phyloP scores from a whole-genome alignment of 306 rosid genomes.

The Oemleria cerasiformis region DNA sequence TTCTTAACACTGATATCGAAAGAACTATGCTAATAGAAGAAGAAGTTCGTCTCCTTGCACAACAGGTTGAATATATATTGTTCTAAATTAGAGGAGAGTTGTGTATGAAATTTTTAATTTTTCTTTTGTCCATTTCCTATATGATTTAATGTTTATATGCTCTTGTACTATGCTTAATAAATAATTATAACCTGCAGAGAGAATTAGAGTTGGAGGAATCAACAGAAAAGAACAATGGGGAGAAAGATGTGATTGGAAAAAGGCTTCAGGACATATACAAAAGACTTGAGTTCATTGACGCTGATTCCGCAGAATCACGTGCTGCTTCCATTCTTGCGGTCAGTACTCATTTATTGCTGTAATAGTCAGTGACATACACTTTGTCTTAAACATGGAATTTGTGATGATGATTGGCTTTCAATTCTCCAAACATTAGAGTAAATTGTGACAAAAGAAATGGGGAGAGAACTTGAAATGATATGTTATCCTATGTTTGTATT shows the following conservation, averaged over 20 bases:
- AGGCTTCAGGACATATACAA: conserved; percentile 91
- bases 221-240: conserved; percentile 40
- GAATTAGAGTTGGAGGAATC: conserved; percentile 58
- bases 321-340: conserved; percentile 98
- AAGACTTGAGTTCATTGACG: conserved; percentile 88
- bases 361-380: conserved; percentile 16
- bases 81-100: conserved; percentile 4
- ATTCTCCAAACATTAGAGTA: neutral
- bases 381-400: neutral
- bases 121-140: neutral
- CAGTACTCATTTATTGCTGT: conserved; percentile 38
- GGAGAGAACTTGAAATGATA: neutral
- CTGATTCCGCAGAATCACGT: conserved; percentile 90
- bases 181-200: conserved; percentile 48
- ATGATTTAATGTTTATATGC: conserved; percentile 14
- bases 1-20: conserved; percentile 86
- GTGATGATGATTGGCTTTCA: neutral
- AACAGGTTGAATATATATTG: conserved; percentile 51
- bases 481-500: neutral
- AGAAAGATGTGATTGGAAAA: conserved; percentile 54
- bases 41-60: conserved; percentile 65
- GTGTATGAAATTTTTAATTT: neutral
- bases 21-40: conserved; percentile 77
- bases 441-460: neutral
- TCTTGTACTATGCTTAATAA: conserved; percentile 10